phyloP scores from a whole-genome alignment of 345 rosid species.

The Syzygium aromaticum region DNA sequence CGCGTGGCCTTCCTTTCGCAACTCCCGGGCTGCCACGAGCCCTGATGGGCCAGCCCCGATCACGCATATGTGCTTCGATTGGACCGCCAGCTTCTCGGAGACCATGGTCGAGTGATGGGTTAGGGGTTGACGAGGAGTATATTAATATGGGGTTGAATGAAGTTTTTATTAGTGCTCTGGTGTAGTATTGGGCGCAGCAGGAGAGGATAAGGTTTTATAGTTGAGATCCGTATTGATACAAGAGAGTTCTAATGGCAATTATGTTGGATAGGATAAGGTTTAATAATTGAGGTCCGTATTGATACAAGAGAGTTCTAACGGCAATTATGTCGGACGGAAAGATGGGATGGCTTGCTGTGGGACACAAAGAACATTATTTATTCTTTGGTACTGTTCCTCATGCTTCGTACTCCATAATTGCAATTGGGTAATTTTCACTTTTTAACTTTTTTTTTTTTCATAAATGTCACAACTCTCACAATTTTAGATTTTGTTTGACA shows the following conservation, averaged over 20 bases:
- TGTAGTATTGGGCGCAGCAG: not conserved
- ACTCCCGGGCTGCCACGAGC: conserved; percentile 71
- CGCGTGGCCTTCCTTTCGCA: conserved; percentile 64
- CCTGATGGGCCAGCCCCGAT: conserved; percentile 92
- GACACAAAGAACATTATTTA: not conserved
- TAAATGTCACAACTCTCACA: too few species aligned
- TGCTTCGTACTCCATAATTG: not conserved
- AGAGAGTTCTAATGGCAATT: not conserved
- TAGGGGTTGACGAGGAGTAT: not conserved
- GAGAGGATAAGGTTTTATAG: not conserved
- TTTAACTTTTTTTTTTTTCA: too few species aligned
- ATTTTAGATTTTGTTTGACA: too few species aligned
- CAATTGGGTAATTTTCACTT: not conserved
- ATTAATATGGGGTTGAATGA: not conserved
- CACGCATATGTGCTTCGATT: conserved; percentile 48
- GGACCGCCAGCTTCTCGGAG: conserved; percentile 4
- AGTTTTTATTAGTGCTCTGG: not conserved
- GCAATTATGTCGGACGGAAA: not conserved
- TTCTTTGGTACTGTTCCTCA: not conserved
- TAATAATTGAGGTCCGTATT: not conserved
- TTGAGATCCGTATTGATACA: not conserved
- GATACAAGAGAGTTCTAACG: not conserved
- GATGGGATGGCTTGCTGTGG: not conserved
- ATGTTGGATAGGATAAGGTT: not conserved
- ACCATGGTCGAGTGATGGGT: conserved; percentile 14